Evolutionary conservation across 2,329 filamentous ascomycete genomes (phyloP), one percentile per base, ranked within the genome.

Genomic region (Fusarium sp.): DNA sequence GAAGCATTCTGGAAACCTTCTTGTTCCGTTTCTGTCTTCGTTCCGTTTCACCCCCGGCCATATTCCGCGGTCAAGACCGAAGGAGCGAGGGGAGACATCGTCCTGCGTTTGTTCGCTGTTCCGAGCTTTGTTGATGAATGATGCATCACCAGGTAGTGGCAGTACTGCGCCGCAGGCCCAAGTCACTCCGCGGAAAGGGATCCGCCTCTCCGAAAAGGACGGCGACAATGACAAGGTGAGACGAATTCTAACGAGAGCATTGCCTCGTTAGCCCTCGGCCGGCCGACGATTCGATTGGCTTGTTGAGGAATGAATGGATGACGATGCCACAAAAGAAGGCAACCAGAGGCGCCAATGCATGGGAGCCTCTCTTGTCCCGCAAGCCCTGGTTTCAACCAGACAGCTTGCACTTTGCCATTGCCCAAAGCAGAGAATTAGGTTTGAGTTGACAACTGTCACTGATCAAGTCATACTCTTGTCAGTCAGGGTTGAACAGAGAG

Each of bases 1-100:
- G 69, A 75, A 75, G 59, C 48, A 63, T 78, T 78, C 77, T 71
- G 70, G 77, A 78, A 78, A 69, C 74, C 66, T 78, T 76, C 77
- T 70, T 71, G 24, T 73, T 72, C 64, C 62, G 22, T 69, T 65
- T 69, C n/a, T 69, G 50, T 73, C 61, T 73, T 62, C 54, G 54
- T 52, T 69, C 39, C n/a, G 64, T 69, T 74, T 72, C 68, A 58
- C 37, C 52, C 50, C 61, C 22, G 39, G 63, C 57, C 45, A 37
- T 33, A 37, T 65, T 48, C 29, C 31, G 43, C 62, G 69, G 60
- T 61, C 60, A 71, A 71, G 41, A 56, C 67, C 69, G 63, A 60
- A 35, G 9, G 6, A 33, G 24, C 50, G 45, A 63, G 72, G 72
- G 72, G 65, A 60, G 39, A 52, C 18, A 24, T 43, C 41, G 43